phyloP scores from a whole-genome alignment of 208 protist species.

The Crithidia mellificae region DNA sequence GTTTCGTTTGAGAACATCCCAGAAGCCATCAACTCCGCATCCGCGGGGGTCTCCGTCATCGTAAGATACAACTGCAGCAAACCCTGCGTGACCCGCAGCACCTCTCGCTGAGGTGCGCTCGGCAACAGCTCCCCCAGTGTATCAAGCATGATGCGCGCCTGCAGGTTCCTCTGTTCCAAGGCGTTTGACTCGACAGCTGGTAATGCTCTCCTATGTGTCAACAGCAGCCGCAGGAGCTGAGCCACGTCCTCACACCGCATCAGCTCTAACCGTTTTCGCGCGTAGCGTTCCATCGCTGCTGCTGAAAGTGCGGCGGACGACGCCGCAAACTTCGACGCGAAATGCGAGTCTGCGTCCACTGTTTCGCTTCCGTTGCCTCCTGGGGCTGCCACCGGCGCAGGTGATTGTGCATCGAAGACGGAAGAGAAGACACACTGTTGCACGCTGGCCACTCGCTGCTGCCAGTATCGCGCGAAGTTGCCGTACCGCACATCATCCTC shows the following conservation, averaged over 20 bases:
- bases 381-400: background rate
- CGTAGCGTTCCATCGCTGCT: slow-evolving; percentile 23
- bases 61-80: slow-evolving; percentile 26
- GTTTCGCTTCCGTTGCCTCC: no score
- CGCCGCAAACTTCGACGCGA: background rate
- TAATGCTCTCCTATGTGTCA: background rate
- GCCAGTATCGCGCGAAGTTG: background rate
- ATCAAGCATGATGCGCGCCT: slow-evolving; percentile 15
- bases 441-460: background rate
- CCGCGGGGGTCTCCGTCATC: background rate
- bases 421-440: background rate
- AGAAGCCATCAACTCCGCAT: no score
- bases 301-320: background rate
- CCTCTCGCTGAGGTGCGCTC: slow-evolving; percentile 18
- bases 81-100: slow-evolving; percentile 18
- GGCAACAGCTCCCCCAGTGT: slow-evolving; percentile 37
- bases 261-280: slow-evolving; percentile 19
- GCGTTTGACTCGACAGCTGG: background rate
- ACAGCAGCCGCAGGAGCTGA: slow-evolving; percentile 19
- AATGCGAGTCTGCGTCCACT: background rate
- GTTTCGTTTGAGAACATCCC: background rate
- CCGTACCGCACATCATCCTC: background rate
- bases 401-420: background rate
- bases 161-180: background rate
- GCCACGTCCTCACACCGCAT: slow-evolving; percentile 28